Base-by-base conservation (phyloP, 78 protist genomes). In the Planoprotostelium fungivorum region DNA sequence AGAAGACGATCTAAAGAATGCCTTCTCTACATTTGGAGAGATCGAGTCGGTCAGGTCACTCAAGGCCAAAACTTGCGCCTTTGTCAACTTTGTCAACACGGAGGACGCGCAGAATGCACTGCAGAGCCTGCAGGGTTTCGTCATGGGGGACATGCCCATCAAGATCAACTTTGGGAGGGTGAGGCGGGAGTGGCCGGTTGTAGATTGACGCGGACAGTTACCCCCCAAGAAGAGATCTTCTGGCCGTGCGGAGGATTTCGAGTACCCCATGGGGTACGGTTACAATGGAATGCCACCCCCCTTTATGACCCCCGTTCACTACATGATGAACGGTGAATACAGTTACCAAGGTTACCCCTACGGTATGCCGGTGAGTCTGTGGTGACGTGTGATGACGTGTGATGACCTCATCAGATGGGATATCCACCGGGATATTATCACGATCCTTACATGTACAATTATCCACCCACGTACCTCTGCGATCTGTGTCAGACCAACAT, bases 61-160 rank as follows among this genome's bases (percentile, higher is more conserved):
- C 0, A 10, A 91, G 29, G 87, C 91, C 37, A 93, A 93, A 84
- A 93, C 91, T 23, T 93, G 95, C 63, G 95, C 95, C n/a, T 93
- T 93, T 85, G 95, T 93, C 16, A 93, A 93, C 91, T 93, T 89
- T 88, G 88, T 90, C 89, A 90, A 86, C 39, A 88, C 73, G 5
- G 73, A 51, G 73, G 73, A 51, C 73, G 73, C 73, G 73, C 31
- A 51, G 16, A 5, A 51, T 5, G 73, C 73, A 16, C 16, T 51
- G 73, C 73, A 51, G 73, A 51, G 16, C 16, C 73, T 51, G 5
- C 73, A 51, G 73, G 73, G 73, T 25, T 25, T 5, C 73, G 5
- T 51, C 31, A 51, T 51, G 73, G 73, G 73, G 16, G 73, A 51
- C 16, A 5, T 51, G 5, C 73, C 73, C 73, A 51, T 51, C 73